phyloP scores from a whole-genome alignment of 2,329 filamentous ascomycete species.

The Cryoendolithus antarcticus region DNA sequence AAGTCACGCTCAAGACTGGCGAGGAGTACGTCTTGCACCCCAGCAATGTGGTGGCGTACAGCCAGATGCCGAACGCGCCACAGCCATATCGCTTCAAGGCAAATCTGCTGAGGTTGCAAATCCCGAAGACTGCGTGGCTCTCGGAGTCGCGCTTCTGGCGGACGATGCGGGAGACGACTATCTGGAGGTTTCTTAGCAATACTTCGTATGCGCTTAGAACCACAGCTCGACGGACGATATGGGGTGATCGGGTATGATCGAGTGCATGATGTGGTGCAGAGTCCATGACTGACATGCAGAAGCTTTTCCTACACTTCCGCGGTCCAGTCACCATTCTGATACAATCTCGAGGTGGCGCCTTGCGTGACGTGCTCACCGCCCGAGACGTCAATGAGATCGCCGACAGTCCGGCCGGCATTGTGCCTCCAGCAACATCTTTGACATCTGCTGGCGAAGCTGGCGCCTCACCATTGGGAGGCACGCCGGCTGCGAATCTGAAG shows the following conservation, averaged over 20 bases:
- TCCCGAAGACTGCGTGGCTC: slow-evolving; percentile 56
- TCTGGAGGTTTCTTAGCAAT: slow-evolving; percentile 59
- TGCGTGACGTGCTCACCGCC: slow-evolving; percentile 65
- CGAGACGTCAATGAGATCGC: slow-evolving; percentile 85
- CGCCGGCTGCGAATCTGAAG: slow-evolving; percentile 9
- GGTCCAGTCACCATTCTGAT: slow-evolving; percentile 78
- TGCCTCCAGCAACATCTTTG: slow-evolving; percentile 40
- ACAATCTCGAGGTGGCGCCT: slow-evolving; percentile 69
- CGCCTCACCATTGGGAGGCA: slow-evolving; percentile 7
- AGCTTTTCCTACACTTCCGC: slow-evolving; percentile 75
- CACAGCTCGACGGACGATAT: slow-evolving; percentile 67
- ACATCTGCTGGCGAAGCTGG: slow-evolving; percentile 18
- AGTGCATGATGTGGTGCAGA: background rate
- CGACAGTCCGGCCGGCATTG: slow-evolving; percentile 60
- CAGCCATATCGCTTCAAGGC: slow-evolving; percentile 80
- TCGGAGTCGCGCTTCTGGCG: slow-evolving; percentile 62
- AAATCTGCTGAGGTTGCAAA: slow-evolving; percentile 59
- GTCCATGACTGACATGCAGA: background rate
- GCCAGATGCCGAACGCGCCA: slow-evolving; percentile 59
- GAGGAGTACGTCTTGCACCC: slow-evolving; percentile 90
- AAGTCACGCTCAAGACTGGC: slow-evolving; percentile 64
- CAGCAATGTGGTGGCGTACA: slow-evolving; percentile 81
- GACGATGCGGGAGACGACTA: slow-evolving; percentile 56
- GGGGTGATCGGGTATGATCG: slow-evolving; percentile 66
- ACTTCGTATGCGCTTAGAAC: slow-evolving; percentile 60